These are phyloP conservation scores for Haematococcus sp. DNA, from an alignment of 139 green algal genomes.

Conservation along the genomic window DNA sequence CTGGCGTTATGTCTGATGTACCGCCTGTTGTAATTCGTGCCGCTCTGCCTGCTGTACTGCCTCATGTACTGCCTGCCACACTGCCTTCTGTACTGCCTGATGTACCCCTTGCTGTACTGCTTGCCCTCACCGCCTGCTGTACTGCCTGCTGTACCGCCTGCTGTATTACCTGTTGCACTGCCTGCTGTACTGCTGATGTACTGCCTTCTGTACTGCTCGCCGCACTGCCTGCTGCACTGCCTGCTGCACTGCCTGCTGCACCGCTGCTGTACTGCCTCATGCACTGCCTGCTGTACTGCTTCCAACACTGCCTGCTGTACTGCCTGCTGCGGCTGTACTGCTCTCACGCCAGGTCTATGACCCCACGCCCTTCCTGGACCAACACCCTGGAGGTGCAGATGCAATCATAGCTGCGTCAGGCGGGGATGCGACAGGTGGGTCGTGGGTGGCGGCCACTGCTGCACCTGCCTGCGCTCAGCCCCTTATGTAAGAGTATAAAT, in stretches of 20 bases:
- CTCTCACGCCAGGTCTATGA: slow-evolving; percentile 80
- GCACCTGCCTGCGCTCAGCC: no score
- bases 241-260: no score
- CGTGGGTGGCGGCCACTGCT: slow-evolving; percentile 51
- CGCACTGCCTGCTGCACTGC: neutral
- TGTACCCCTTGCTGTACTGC: slow-evolving; percentile 51
- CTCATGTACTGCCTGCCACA: no score
- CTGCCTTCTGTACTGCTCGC: no score
- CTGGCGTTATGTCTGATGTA: no score
- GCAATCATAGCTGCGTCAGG: slow-evolving; percentile 68
- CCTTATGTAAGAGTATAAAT: no score
- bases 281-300: no score
- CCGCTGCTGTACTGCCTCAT: slow-evolving; percentile 63
- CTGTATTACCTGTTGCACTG: no score
- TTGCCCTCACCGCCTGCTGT: no score
- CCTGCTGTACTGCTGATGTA: slow-evolving; percentile 57
- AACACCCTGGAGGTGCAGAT: slow-evolving; percentile 85
- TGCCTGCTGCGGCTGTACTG: slow-evolving; percentile 39
- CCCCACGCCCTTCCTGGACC: slow-evolving; percentile 85
- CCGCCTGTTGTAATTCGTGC: no score
- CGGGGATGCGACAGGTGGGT: neutral
- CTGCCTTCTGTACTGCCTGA: neutral
- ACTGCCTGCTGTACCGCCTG: neutral
- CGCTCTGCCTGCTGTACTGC: neutral
- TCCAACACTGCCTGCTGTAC: neutral